Evolutionary conservation across 106 monocot species (phyloP).

Genomic region (Narthecium ossifragum): DNA sequence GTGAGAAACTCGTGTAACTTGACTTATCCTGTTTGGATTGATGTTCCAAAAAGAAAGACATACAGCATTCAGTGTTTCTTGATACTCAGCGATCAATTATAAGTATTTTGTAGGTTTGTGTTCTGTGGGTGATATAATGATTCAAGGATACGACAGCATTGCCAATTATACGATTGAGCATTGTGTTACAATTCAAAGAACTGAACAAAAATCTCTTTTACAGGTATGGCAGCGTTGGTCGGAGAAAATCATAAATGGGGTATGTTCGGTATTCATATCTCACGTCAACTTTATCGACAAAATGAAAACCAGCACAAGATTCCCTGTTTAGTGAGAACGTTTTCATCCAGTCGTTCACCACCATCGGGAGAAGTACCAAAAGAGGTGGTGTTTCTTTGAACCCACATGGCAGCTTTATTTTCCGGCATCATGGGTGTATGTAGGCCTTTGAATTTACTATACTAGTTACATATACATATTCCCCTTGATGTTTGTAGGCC

Average conservation of each 20-base stretch:
- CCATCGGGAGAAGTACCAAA: conserved; percentile 20
- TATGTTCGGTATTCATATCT: conserved; percentile 10
- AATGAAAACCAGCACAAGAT: conserved; percentile 7
- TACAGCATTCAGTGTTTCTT: no score
- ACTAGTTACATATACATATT: not conserved
- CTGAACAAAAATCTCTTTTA: not conserved
- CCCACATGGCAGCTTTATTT: no score
- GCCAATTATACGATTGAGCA: not conserved
- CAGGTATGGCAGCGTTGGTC: conserved; percentile 16
- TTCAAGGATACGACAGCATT: no score
- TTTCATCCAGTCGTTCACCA: conserved; percentile 42
- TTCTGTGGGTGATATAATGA: not conserved
- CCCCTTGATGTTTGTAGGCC: not conserved
- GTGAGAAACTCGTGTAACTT: no score
- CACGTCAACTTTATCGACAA: conserved; percentile 1
- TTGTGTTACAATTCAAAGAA: not conserved
- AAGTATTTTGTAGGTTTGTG: not conserved
- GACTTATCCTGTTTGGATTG: no score
- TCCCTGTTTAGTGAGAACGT: conserved; percentile 26
- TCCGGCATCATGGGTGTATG: not conserved
- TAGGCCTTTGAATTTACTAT: not conserved
- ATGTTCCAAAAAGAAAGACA: no score
- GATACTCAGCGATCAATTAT: not conserved
- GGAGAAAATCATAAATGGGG: conserved; percentile 9
- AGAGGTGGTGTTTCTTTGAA: conserved; percentile 49